Percentiles rank a stretch among this genome's conserved stretches.
Evolutionary conservation across 352 stramenopile species (phyloP).

Genomic region (Globisporangium viniferum): DNA sequence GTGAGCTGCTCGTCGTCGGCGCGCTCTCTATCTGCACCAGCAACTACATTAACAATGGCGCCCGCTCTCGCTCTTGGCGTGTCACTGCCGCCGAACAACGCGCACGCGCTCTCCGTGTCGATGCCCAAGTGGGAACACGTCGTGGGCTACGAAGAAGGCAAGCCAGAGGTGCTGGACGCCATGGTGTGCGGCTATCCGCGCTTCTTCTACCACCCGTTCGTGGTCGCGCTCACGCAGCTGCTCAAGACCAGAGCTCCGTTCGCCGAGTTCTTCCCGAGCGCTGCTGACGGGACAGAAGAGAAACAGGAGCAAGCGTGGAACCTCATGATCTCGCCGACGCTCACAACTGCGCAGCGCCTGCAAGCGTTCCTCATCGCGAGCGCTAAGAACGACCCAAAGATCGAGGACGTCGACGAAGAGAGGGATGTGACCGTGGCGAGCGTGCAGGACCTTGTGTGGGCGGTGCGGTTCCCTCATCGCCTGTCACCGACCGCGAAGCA

Average conservation of each 20-base stretch:
- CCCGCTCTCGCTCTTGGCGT: conserved; percentile 48
- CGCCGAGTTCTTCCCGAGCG: conserved; percentile 19
- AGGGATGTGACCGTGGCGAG: conserved; percentile 31
- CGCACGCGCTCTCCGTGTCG: conserved; percentile 79
- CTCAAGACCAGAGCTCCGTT: conserved; percentile 26
- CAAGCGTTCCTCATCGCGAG: conserved; percentile 62
- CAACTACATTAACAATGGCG: neutral
- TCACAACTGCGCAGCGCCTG: conserved; percentile 52
- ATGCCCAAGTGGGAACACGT: conserved; percentile 83
- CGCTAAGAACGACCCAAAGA: conserved; percentile 20
- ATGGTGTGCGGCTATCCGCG: conserved; percentile 90
- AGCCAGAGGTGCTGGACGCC: conserved; percentile 51
- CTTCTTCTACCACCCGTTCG: conserved; percentile 90
- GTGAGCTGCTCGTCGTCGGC: neutral
- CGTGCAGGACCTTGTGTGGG: conserved; percentile 49
- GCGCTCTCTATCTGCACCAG: neutral
- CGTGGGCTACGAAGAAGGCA: conserved; percentile 90
- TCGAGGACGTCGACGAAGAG: neutral
- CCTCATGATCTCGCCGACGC: conserved; percentile 53
- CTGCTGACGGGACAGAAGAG: neutral
- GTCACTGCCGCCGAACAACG: conserved; percentile 64
- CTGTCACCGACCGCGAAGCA: conserved; percentile 57
- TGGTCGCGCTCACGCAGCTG: conserved; percentile 59
- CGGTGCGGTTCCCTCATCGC: conserved; percentile 70
- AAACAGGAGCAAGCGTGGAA: conserved; percentile 9